Evolutionary conservation across 371 early-diverging fungal genomes (phyloP).

Genomic region (Lichtheimia corymbifera): DNA sequence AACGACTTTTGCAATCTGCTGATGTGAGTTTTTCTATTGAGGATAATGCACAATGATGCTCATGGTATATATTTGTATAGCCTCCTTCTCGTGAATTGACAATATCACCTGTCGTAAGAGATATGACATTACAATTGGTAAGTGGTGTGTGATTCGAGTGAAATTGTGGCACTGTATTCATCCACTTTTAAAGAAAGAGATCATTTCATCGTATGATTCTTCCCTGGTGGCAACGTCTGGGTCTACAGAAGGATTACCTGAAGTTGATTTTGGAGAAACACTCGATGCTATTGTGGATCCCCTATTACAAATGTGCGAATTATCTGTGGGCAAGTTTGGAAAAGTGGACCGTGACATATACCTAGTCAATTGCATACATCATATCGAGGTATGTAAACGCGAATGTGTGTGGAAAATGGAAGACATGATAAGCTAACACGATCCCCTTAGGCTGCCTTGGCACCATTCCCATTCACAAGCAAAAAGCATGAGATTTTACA

Average conservation of each 20-base stretch:
- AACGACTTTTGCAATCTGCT: constrained; percentile 58
- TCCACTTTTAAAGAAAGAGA: constrained; percentile 60
- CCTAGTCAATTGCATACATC: constrained; percentile 72
- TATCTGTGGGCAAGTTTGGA: constrained; percentile 54
- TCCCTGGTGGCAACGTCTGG: constrained; percentile 57
- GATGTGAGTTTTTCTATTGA: constrained; percentile 34
- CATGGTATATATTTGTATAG: constrained; percentile 30
- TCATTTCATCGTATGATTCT: constrained; percentile 78
- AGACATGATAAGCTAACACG: not conserved
- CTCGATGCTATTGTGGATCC: constrained; percentile 75
- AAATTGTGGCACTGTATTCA: not conserved
- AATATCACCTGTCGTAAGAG: constrained; percentile 66
- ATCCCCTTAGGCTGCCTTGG: constrained; percentile 20
- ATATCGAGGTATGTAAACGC: constrained; percentile 57
- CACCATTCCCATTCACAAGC: constrained; percentile 36
- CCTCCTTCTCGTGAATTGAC: constrained; percentile 60
- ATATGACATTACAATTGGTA: constrained; percentile 69
- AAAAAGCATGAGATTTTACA: constrained; percentile 31
- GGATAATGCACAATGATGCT: not conserved
- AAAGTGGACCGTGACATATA: constrained; percentile 71
- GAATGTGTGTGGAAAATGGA: not conserved
- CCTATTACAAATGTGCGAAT: constrained; percentile 69
- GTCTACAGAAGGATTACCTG: constrained; percentile 33
- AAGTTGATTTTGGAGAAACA: constrained; percentile 63
- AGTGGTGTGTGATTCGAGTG: not conserved